Evolutionary conservation across 768 basidiomycete genomes (phyloP).

Genomic region (Lentinula guzmanii): DNA sequence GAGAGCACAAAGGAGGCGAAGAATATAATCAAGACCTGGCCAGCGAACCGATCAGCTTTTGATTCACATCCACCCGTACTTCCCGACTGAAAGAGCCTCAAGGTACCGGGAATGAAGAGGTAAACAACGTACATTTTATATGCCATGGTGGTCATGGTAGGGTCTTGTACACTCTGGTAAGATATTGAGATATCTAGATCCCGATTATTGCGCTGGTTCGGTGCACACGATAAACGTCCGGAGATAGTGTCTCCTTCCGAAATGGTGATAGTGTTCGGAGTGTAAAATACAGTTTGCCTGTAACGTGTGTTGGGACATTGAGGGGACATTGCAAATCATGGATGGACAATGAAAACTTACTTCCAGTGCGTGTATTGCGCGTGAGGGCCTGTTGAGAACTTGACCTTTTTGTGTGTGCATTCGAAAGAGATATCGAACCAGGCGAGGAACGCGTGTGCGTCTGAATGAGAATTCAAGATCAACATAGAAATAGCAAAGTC

Average conservation of each 20-base stretch:
- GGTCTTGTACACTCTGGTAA: conserved; percentile 45
- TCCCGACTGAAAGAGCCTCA: conserved; percentile 4
- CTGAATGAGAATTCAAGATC: conserved; percentile 31
- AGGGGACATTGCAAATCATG: not conserved
- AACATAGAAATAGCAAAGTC: not conserved
- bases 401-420: conserved; percentile 91
- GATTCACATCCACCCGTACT: conserved; percentile 17
- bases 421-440: conserved; percentile 99
- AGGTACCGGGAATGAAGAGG: conserved; percentile 10
- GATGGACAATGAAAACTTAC: conserved; percentile 39
- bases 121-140: conserved; percentile 80
- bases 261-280: conserved; percentile 68
- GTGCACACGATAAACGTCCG: conserved; percentile 73
- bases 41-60: conserved; percentile 51
- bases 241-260: conserved; percentile 64
- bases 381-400: conserved; percentile 97
- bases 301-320: not conserved
- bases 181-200: conserved; percentile 88
- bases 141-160: conserved; percentile 36
- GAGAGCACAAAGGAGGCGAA: conserved; percentile 4
- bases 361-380: conserved; percentile 97
- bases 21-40: conserved; percentile 63
- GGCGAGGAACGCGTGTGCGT: conserved; percentile 95
- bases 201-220: conserved; percentile 89
- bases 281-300: conserved; percentile 98